Evolutionary conservation across 2,329 filamentous ascomycete species (phyloP).

Genomic region (Canariomyces notabilis): DNA sequence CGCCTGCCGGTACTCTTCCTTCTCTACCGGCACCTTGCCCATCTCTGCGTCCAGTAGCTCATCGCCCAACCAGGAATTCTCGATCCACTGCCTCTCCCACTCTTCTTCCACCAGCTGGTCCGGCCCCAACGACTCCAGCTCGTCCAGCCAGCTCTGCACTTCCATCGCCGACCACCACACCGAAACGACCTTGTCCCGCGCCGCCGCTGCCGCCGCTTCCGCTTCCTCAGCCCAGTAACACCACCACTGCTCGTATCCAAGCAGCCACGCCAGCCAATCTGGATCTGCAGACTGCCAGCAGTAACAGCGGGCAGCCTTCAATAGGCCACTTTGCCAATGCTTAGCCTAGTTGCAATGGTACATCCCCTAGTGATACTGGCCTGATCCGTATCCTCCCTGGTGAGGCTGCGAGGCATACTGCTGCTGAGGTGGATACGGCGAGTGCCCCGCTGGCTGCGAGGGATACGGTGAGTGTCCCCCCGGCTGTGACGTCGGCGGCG

Average conservation of each 20-base stretch:
- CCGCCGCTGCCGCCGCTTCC: too few relatives aligned
- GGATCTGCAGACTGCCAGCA: neutral
- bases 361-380: slow-evolving; percentile 9
- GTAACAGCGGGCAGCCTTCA: neutral
- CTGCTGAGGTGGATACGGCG: slow-evolving; percentile 18
- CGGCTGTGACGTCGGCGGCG: too few relatives aligned
- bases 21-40: neutral
- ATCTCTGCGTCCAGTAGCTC: neutral
- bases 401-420: slow-evolving; percentile 18
- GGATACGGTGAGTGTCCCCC: too few relatives aligned
- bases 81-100: neutral
- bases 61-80: neutral
- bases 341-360: neutral
- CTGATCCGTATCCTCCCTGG: slow-evolving; percentile 10
- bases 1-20: neutral
- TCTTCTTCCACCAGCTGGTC: neutral
- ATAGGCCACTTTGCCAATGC: neutral
- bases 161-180: neutral
- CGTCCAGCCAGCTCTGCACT: too few relatives aligned
- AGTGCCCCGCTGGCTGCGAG: slow-evolving; percentile 4
- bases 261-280: neutral
- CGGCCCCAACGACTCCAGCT: neutral
- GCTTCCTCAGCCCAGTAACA: too few relatives aligned
- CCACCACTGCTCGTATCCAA: neutral
- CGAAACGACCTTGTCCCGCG: neutral